These are phyloP conservation scores for Fistulifera pelliculosa DNA, from an alignment of 108 stramenopile genomes.

Conservation along the genomic window DNA sequence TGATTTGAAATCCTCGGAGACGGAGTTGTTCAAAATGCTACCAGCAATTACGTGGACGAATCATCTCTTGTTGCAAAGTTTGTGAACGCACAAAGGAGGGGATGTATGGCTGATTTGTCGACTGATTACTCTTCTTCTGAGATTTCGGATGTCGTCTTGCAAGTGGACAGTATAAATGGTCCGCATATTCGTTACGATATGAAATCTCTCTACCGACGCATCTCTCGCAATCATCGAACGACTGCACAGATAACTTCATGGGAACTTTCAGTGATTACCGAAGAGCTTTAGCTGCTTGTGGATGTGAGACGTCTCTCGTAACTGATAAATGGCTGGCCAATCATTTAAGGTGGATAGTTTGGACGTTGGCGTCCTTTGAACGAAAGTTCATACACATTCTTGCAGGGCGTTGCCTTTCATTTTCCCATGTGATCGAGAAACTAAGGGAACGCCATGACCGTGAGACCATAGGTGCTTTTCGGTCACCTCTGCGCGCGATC, in stretches of 20 bases:
- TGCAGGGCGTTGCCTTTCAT: constrained; percentile 48
- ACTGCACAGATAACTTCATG: constrained; percentile 15
- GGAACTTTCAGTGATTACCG: constrained; percentile 18
- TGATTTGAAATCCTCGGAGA: too few species aligned
- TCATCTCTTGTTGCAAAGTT: constrained; percentile 9
- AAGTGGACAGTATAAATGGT: constrained; percentile 41
- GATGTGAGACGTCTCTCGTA: constrained; percentile 38
- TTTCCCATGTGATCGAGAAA: constrained; percentile 39
- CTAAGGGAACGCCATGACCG: constrained; percentile 48
- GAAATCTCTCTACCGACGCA: constrained; percentile 11
- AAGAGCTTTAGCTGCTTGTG: constrained; percentile 25
- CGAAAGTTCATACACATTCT: constrained; percentile 40
- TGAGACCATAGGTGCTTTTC: constrained; percentile 42
- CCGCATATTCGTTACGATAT: constrained; percentile 34
- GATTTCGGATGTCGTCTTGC: constrained; percentile 16
- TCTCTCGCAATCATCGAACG: constrained; percentile 15
- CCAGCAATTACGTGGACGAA: constrained; percentile 12
- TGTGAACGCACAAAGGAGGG: constrained; percentile 3
- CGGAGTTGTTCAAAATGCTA: too few species aligned
- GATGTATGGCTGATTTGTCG: constrained; percentile 9
- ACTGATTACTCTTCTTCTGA: constrained; percentile 17
- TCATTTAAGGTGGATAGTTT: constrained; percentile 71
- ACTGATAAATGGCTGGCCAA: constrained; percentile 55
- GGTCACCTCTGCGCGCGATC: constrained; percentile 64
- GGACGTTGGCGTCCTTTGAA: constrained; percentile 76